Conservation (phyloP, 176 grass and related monocot species). For the Stipa capillata region DNA sequence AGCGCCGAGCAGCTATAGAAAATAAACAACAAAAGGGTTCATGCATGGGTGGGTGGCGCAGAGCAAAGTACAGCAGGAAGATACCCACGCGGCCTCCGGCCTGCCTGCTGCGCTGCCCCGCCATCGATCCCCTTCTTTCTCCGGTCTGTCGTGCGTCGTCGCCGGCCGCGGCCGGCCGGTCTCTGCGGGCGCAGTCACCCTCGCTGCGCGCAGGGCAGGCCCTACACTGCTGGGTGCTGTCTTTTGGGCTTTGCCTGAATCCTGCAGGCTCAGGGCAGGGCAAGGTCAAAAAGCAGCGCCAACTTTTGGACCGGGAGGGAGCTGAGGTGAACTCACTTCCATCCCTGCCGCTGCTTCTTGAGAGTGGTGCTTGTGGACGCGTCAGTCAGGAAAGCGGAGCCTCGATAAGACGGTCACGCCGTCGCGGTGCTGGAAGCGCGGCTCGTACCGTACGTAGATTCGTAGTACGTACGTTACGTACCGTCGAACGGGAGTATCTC, state of each 20-base stretch:
- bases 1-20: neutral
- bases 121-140: neutral
- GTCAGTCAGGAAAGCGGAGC: neutral
- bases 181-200: neutral
- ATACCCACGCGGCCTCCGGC: conserved; percentile 33
- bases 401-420: neutral
- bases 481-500: no score
- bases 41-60: neutral
- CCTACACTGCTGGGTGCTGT: no score
- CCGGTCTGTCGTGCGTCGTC: conserved; percentile 2
- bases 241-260: conserved; percentile 22
- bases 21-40: neutral
- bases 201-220: no score
- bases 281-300: conserved; percentile 7
- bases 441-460: neutral
- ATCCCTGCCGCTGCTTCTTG: neutral
- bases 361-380: neutral
- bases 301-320: conserved; percentile 24
- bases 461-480: no score
- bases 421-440: neutral
- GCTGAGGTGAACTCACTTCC: neutral
- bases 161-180: no score
- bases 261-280: neutral
- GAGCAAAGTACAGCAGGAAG: conserved; percentile 16
- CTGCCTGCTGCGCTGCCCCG: neutral